Evolutionary conservation across 306 rosid species (phyloP).

Genomic region (Sophora flavescens): DNA sequence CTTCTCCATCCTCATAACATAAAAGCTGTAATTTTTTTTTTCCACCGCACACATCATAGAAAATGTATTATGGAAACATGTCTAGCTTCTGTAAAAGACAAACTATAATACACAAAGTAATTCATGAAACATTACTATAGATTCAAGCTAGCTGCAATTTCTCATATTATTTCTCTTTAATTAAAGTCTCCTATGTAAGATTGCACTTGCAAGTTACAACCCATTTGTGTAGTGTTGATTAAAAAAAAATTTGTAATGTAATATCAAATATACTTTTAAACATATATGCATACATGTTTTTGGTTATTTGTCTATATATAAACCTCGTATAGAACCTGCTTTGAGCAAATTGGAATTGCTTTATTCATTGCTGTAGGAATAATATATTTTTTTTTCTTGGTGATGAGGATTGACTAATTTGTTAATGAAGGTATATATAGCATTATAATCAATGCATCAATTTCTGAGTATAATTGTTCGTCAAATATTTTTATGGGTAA

Average conservation of each 20-base stretch:
- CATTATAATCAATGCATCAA: background rate
- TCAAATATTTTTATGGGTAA: background rate
- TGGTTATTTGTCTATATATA: too few relatives aligned
- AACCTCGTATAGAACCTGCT: background rate
- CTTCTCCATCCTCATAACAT: too few relatives aligned
- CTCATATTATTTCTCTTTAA: background rate
- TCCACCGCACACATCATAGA: background rate
- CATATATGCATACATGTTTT: too few relatives aligned
- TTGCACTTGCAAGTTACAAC: background rate
- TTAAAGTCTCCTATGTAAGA: slow-evolving; percentile 29
- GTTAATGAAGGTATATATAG: background rate
- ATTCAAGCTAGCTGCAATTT: background rate
- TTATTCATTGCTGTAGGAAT: too few relatives aligned
- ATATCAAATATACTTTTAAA: too few relatives aligned
- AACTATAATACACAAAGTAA: slow-evolving; percentile 22
- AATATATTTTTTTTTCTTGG: too few relatives aligned
- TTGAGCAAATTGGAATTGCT: too few relatives aligned
- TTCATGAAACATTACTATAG: background rate
- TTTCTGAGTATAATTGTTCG: background rate
- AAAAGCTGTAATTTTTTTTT: slow-evolving; percentile 16
- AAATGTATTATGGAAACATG: background rate
- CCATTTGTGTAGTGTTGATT: background rate
- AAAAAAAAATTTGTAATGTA: background rate
- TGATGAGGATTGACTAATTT: background rate
- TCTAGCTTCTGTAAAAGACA: slow-evolving; percentile 21